Evolutionary conservation across 2,329 filamentous ascomycete genomes (phyloP).

Genomic region (Exophiala spinifera): DNA sequence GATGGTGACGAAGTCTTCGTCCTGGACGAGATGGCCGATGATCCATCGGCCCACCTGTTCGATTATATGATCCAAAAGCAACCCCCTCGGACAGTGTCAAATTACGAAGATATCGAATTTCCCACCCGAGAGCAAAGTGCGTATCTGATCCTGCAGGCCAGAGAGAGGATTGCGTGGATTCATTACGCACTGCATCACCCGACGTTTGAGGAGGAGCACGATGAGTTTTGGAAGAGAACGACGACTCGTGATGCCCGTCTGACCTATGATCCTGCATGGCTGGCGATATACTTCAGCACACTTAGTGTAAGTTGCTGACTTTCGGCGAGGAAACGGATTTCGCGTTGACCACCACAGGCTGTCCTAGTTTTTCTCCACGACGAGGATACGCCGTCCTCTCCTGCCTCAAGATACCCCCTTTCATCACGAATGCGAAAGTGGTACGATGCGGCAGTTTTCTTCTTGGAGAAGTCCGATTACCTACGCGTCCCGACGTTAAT

Average conservation of each 20-base stretch:
- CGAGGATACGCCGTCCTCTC: not conserved
- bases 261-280: not conserved
- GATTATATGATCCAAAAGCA: not conserved
- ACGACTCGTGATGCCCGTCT: not conserved
- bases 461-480: not conserved
- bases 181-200: constrained; percentile 3
- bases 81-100: not conserved
- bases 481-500: not conserved
- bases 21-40: not conserved
- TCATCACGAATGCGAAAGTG: not conserved
- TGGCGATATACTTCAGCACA: not conserved
- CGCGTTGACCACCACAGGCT: not conserved
- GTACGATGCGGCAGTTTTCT: not conserved
- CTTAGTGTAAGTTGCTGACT: not conserved
- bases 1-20: not conserved
- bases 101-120: not conserved
- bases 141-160: not conserved
- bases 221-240: not conserved
- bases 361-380: not conserved
- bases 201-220: constrained; percentile 1
- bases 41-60: not conserved
- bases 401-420: not conserved
- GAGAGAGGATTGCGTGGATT: constrained; percentile 1
- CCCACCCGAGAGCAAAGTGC: not conserved
- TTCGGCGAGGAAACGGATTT: not conserved